Conservation (phyloP, 129 eudicot genomes). For the Centella asiatica region DNA sequence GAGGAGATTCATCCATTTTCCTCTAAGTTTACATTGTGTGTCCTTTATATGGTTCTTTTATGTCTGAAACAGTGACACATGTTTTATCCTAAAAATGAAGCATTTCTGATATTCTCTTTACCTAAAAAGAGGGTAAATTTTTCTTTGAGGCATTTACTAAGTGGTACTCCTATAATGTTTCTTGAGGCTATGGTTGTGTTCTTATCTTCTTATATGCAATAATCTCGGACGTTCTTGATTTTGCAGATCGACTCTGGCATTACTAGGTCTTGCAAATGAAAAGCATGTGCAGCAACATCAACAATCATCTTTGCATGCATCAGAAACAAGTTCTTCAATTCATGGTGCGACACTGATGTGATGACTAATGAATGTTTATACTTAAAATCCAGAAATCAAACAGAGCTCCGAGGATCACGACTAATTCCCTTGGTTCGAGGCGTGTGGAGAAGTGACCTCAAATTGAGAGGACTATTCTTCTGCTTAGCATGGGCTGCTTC, state of each 20-base stretch:
- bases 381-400: neutral
- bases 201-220: neutral
- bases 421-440: neutral
- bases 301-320: constrained; percentile 29
- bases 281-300: constrained; percentile 31
- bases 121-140: too few species aligned
- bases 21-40: neutral
- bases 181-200: too few species aligned
- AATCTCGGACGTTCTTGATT: neutral
- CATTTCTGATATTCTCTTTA: too few species aligned
- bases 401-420: neutral
- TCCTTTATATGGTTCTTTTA: neutral
- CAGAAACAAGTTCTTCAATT: constrained; percentile 39
- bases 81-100: too few species aligned
- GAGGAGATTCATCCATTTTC: neutral
- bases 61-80: neutral
- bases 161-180: neutral
- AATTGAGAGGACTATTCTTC: neutral
- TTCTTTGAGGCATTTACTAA: neutral
- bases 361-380: neutral
- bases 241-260: constrained; percentile 49
- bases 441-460: neutral
- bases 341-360: constrained; percentile 35
- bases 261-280: constrained; percentile 63
- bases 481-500: neutral